Percentiles rank a stretch among this genome's conserved stretches.
Conservation (phyloP, 1,284 basidiomycete genomes). For the Cryptococcus sp. region DNA sequence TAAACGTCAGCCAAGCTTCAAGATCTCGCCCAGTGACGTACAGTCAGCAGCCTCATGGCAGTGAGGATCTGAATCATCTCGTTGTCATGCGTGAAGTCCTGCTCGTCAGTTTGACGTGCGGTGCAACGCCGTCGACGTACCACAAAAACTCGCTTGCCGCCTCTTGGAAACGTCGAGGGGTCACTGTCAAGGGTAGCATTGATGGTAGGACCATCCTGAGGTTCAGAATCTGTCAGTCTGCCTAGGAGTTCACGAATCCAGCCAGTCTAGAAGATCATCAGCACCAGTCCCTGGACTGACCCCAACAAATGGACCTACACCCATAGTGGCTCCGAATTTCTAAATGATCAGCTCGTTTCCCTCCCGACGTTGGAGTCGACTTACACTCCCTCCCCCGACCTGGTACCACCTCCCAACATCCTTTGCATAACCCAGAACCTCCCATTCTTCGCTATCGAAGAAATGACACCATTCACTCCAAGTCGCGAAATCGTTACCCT, state of each 20-base stretch:
- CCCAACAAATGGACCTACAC: slow-evolving; percentile 7
- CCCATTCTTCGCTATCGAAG: slow-evolving; percentile 60
- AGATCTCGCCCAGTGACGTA: slow-evolving; percentile 13
- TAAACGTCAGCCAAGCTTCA: slow-evolving; percentile 1
- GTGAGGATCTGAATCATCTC: slow-evolving; percentile 70
- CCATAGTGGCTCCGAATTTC: slow-evolving; percentile 51
- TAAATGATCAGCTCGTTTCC: neutral
- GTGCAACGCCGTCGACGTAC: slow-evolving; percentile 34
- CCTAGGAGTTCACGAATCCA: slow-evolving; percentile 79
- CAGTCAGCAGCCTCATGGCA: slow-evolving; percentile 66
- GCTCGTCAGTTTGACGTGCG: neutral
- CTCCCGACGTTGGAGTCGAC: slow-evolving; percentile 20
- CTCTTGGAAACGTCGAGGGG: slow-evolving; percentile 63
- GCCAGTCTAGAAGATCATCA: slow-evolving; percentile 53
- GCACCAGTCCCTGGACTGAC: no score
- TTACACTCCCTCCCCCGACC: slow-evolving; percentile 57
- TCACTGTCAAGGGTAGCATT: slow-evolving; percentile 69
- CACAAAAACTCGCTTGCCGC: slow-evolving; percentile 38
- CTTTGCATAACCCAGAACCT: slow-evolving; percentile 61
- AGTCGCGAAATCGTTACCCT: slow-evolving; percentile 46
- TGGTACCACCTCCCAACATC: slow-evolving; percentile 74
- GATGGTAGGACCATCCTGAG: slow-evolving; percentile 60
- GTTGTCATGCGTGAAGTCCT: slow-evolving; percentile 77
- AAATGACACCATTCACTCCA: slow-evolving; percentile 67
- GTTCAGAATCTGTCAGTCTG: slow-evolving; percentile 61